Percentiles rank a stretch among this genome's conserved stretches.
Conservation (phyloP, 2,329 filamentous ascomycete genomes). For the Fusarium ramigenum region DNA sequence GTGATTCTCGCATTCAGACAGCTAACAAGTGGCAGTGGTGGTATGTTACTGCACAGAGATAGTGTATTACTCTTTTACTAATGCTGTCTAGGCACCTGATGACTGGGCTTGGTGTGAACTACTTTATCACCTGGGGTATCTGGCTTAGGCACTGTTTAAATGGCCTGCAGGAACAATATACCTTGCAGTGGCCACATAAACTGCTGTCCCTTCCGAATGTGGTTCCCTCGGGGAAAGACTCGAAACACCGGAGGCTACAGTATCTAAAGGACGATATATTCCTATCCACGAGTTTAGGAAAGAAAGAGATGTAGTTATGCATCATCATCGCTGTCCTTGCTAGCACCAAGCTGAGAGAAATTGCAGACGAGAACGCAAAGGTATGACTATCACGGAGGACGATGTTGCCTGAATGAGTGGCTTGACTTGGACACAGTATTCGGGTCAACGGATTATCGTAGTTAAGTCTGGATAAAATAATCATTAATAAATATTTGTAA, state of each 20-base stretch:
- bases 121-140: not conserved
- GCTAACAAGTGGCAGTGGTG: not conserved
- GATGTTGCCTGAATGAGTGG: not conserved
- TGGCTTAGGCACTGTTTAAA: not conserved
- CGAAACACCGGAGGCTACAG: fast-evolving
- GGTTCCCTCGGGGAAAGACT: fast-evolving
- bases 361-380: not conserved
- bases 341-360: fast-evolving
- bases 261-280: not conserved
- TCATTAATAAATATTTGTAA: too few relatives aligned
- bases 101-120: not conserved
- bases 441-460: too few relatives aligned
- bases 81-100: not conserved
- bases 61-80: fast-evolving
- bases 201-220: fast-evolving
- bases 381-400: not conserved
- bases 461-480: too few relatives aligned
- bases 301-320: not conserved
- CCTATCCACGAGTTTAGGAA: fast-evolving
- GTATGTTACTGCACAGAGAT: not conserved
- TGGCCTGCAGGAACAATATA: not conserved
- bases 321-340: fast-evolving
- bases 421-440: too few relatives aligned
- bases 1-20: fast-evolving
- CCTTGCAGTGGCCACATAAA: not conserved